Evolutionary conservation across 2,329 filamentous ascomycete genomes (phyloP), one percentile per base, ranked within the genome.

Genomic region (Monilinia fructigena): DNA sequence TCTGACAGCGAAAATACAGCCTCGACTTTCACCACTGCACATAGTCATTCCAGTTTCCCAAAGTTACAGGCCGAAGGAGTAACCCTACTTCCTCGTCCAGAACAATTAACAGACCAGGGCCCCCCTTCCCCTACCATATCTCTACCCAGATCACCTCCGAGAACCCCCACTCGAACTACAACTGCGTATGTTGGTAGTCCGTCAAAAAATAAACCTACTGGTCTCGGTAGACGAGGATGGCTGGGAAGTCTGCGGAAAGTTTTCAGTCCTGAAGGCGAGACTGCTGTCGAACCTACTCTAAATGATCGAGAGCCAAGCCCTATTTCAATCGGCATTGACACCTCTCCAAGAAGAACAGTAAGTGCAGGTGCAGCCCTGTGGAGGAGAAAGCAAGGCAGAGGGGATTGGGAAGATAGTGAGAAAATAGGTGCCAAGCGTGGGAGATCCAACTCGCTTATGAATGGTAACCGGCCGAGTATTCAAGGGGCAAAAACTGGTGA

Each of bases 191-290:
- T 83, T 1, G 80, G 84, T 0, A 85, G 84, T 62, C 82, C 87
- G 26, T 85, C 85, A 74, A 83, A 88, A 78, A 78, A 73, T 16
- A 87, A 86, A 73, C 79, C 81, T 7, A 45, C 55, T 4, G 56
- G 42, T 1, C 18, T 72, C 5, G 66, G 69, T 26, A 68, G 69
- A 65, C 67, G 68, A 31, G 70, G 53, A 77, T 91, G 89, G 87
- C 79, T 93, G 14, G 89, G 89, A 28, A 90, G 86, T 58, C 76
- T 93, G 26, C 82, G 85, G 7, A 67, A 70, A 56, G 75, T 72
- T 1, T 74, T 76, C 40, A 68, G 64, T 40, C 42, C 55, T 2
- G 65, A 61, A 62, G 50, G 48, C 14, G 64, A 55, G 4, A 40
- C 48, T 18, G 35, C 60, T 8, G 58, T 38, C 10, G 55, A 61